These are phyloP conservation scores for Plantago coronopus DNA, from an alignment of 305 asterid species.

Conservation along the genomic window DNA sequence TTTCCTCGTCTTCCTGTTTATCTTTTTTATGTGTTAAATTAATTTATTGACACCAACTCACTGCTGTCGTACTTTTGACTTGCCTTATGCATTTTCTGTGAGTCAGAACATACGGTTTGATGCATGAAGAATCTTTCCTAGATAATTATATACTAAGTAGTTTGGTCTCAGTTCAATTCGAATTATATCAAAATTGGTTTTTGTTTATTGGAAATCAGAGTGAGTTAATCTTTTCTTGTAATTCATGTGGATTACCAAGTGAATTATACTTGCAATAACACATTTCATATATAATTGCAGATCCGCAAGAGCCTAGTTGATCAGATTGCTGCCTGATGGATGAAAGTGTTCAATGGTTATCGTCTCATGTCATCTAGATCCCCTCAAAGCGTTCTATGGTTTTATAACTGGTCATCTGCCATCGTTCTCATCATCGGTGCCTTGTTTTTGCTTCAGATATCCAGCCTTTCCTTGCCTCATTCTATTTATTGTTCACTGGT, in stretches of 20 bases:
- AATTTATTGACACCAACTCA: neutral
- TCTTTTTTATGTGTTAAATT: neutral
- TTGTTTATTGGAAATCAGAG: neutral
- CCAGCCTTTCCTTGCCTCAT: neutral
- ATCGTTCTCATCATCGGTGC: slow-evolving; percentile 21
- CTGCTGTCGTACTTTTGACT: neutral
- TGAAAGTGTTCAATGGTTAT: slow-evolving; percentile 18
- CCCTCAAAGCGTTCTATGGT: slow-evolving; percentile 9
- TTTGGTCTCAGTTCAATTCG: neutral
- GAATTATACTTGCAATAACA: slow-evolving; percentile 9
- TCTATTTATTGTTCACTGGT: neutral
- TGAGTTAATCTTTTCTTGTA: too few relatives aligned
- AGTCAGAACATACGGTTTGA: neutral
- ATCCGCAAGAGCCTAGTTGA: slow-evolving; percentile 64
- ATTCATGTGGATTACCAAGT: too few relatives aligned
- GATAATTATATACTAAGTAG: too few relatives aligned
- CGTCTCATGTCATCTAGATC: slow-evolving; percentile 15
- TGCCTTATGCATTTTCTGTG: neutral
- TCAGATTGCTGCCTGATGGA: slow-evolving; percentile 45
- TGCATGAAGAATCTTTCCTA: neutral
- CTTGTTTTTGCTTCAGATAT: slow-evolving; percentile 9
- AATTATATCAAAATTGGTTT: neutral
- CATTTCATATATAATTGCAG: slow-evolving; percentile 36
- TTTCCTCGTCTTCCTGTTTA: neutral
- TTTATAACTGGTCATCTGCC: slow-evolving; percentile 22